A percentile compares a stretch with the other conserved stretches of the same genome.
Evolutionary conservation across 441 rosid genomes (phyloP).

Genomic region (Rhodomyrtus psidioides): DNA sequence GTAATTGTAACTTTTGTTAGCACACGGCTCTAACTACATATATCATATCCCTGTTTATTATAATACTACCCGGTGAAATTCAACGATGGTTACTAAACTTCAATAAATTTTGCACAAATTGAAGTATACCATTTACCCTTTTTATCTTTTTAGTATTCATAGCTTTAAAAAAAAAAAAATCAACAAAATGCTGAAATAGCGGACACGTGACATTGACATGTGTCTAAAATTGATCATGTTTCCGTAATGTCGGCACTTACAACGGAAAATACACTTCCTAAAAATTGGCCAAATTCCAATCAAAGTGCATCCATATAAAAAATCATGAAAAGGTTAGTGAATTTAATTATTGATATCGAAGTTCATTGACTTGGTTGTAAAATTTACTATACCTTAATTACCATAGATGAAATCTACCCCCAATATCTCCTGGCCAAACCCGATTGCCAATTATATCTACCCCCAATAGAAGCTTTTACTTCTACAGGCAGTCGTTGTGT

Average conservation of each 20-base stretch:
- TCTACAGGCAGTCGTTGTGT: accelerated
- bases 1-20: too few species aligned
- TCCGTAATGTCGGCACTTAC: not conserved
- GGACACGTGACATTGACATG: not conserved
- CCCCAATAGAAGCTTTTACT: not conserved
- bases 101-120: not conserved
- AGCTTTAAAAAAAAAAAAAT: not conserved
- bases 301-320: not conserved
- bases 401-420: not conserved
- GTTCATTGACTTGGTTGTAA: not conserved
- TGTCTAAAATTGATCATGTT: not conserved
- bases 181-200: not conserved
- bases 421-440: not conserved
- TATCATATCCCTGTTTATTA: too few species aligned
- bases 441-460: not conserved
- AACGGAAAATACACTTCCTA: not conserved
- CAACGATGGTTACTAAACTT: too few species aligned
- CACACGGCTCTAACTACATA: too few species aligned
- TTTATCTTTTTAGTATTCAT: not conserved
- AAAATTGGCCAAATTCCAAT: not conserved
- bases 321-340: not conserved
- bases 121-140: not conserved
- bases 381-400: not conserved
- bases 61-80: too few species aligned
- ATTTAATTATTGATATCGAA: not conserved